Conservation (phyloP, 75 land plant species). For the Isoetes taiwanensis region DNA sequence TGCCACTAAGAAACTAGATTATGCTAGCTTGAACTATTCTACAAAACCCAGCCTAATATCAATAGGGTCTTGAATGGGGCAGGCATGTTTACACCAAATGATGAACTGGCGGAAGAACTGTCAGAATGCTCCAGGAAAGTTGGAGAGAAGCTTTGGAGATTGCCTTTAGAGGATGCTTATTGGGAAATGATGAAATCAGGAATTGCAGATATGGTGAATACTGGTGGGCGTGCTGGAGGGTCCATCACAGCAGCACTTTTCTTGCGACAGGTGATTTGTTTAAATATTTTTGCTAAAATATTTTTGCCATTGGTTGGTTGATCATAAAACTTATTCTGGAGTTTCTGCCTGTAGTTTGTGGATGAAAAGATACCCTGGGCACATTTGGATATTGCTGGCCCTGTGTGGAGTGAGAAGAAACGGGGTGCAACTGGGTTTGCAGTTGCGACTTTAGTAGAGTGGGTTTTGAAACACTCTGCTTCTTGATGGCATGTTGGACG, state of each 20-base stretch:
- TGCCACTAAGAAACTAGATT: no score
- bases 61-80: neutral
- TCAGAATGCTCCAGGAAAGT: slow-evolving; percentile 38
- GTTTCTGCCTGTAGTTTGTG: slow-evolving; percentile 48
- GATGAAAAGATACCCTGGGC: slow-evolving; percentile 95
- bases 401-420: slow-evolving; percentile 87
- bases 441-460: slow-evolving; percentile 74
- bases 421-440: slow-evolving; percentile 78
- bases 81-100: slow-evolving; percentile 83
- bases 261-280: slow-evolving; percentile 63
- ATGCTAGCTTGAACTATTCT: neutral
- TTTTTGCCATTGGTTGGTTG: neutral
- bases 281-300: neutral
- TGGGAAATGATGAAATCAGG: slow-evolving; percentile 98
- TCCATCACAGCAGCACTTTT: slow-evolving; percentile 87
- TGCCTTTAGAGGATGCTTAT: slow-evolving; percentile 92
- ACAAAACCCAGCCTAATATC: neutral
- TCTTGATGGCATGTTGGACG: slow-evolving; percentile 11
- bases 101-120: slow-evolving; percentile 83
- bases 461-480: slow-evolving; percentile 78
- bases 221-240: slow-evolving; percentile 85
- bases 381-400: slow-evolving; percentile 93
- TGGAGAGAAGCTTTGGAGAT: slow-evolving; percentile 93
- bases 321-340: neutral
- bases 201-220: slow-evolving; percentile 96